Percentiles rank a stretch among this genome's conserved stretches.
Conservation (phyloP, 352 stramenopile species). For the Globisporangium solare region DNA sequence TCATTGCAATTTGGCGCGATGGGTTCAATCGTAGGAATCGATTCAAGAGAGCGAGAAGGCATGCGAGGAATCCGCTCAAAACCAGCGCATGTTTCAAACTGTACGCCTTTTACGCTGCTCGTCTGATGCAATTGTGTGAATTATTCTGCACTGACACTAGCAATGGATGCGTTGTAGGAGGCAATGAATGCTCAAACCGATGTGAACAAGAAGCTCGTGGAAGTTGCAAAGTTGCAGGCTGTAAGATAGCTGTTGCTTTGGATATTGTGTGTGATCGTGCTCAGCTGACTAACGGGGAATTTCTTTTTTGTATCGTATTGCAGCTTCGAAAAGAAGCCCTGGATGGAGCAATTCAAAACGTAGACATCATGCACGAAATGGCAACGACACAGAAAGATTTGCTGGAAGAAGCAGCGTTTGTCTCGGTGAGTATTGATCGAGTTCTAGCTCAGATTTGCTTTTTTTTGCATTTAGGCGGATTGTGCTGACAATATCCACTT, state of each 20-base stretch:
- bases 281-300: not conserved
- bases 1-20: not conserved
- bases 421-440: conserved; percentile 38
- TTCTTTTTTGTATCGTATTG: not conserved
- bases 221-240: conserved; percentile 58
- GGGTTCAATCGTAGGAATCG: conserved; percentile 19
- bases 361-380: conserved; percentile 63
- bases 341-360: conserved; percentile 56
- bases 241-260: conserved; percentile 24
- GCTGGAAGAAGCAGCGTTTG: conserved; percentile 73
- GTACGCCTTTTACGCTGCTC: conserved; percentile 3
- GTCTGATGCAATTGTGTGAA: not conserved
- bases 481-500: not conserved
- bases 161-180: conserved; percentile 19
- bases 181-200: conserved; percentile 49
- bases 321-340: conserved; percentile 72
- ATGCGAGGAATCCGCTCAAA: conserved; percentile 43
- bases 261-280: not conserved
- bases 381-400: conserved; percentile 63
- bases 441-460: too few relatives aligned
- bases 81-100: conserved; percentile 57
- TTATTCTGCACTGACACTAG: not conserved
- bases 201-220: conserved; percentile 60
- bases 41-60: conserved; percentile 58
- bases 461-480: not conserved